Conservation (phyloP, 2,329 filamentous ascomycete species). For the Claviceps humidiphila region DNA sequence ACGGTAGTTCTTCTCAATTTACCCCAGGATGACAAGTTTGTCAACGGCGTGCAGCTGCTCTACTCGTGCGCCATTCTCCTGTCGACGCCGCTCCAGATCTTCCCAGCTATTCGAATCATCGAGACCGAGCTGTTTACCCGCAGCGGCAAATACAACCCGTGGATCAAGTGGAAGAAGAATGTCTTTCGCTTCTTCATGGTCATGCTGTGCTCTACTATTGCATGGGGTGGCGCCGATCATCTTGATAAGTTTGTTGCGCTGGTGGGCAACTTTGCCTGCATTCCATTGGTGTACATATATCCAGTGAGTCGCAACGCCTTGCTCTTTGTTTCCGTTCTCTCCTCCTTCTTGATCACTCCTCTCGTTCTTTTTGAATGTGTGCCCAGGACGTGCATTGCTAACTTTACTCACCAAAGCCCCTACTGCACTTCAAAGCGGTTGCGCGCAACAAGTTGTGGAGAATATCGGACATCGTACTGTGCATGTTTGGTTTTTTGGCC, state of each 20-base stretch:
- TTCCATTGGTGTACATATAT: slow-evolving; percentile 94
- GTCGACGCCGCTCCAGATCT: slow-evolving; percentile 90
- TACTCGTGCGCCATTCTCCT: slow-evolving; percentile 97
- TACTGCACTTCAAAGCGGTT: slow-evolving; percentile 77
- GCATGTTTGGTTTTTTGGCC: slow-evolving; percentile 68
- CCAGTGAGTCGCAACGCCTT: slow-evolving; percentile 52
- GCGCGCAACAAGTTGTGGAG: slow-evolving; percentile 56
- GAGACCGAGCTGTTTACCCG: slow-evolving; percentile 88
- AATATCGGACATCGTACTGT: slow-evolving; percentile 59
- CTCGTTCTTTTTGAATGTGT: not conserved
- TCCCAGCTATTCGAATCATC: slow-evolving; percentile 92
- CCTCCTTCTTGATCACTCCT: not conserved
- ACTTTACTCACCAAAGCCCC: slow-evolving; percentile 44
- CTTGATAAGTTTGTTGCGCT: slow-evolving; percentile 95
- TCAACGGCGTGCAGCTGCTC: slow-evolving; percentile 91
- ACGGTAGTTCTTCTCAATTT: slow-evolving; percentile 94
- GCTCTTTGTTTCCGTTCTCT: not conserved
- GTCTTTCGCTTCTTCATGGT: slow-evolving; percentile 90
- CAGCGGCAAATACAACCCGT: slow-evolving; percentile 94
- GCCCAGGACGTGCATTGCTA: slow-evolving; percentile 12
- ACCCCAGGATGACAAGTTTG: slow-evolving; percentile 86
- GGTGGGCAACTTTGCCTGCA: slow-evolving; percentile 94
- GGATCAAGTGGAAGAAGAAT: slow-evolving; percentile 99
- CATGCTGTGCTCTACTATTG: slow-evolving; percentile 69
- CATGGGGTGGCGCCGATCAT: slow-evolving; percentile 85